Conservation (phyloP, 805 yeast genomes). For the Wickerhamomyces bovis region DNA sequence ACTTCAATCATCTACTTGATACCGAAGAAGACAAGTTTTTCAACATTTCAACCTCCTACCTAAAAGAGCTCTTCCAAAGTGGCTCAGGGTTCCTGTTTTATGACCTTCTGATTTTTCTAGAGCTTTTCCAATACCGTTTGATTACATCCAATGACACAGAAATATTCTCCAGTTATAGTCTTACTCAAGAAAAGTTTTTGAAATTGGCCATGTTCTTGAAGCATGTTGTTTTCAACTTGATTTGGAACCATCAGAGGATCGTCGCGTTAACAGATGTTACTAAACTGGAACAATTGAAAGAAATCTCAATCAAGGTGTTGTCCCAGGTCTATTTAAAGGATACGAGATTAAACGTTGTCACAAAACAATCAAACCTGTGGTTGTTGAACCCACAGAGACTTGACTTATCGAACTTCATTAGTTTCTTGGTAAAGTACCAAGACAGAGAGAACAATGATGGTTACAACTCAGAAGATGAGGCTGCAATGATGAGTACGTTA, state of each 20-base stretch:
- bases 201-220: constrained; percentile 44
- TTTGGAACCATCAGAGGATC: constrained; percentile 31
- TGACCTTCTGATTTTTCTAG: constrained; percentile 46
- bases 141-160: constrained; percentile 63
- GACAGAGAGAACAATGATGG: constrained; percentile 23
- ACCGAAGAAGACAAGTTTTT: constrained; percentile 8
- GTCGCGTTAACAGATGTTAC: neutral
- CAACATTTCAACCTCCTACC: neutral
- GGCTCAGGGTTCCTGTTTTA: constrained; percentile 19
- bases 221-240: constrained; percentile 41
- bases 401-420: constrained; percentile 32
- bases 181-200: constrained; percentile 31
- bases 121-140: constrained; percentile 60
- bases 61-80: constrained; percentile 2
- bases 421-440: constrained; percentile 38
- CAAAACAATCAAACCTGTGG: constrained; percentile 47
- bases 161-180: constrained; percentile 36
- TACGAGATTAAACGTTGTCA: constrained; percentile 50
- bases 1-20: constrained; percentile 14
- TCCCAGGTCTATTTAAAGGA: constrained; percentile 64
- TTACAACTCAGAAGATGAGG: constrained; percentile 21
- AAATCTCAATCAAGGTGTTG: constrained; percentile 43
- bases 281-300: constrained; percentile 20
- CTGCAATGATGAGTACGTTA: constrained; percentile 1
- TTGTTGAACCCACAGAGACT: constrained; percentile 25